Evolutionary conservation across 306 rosid species (phyloP).

Genomic region (Parietaria judaica): DNA sequence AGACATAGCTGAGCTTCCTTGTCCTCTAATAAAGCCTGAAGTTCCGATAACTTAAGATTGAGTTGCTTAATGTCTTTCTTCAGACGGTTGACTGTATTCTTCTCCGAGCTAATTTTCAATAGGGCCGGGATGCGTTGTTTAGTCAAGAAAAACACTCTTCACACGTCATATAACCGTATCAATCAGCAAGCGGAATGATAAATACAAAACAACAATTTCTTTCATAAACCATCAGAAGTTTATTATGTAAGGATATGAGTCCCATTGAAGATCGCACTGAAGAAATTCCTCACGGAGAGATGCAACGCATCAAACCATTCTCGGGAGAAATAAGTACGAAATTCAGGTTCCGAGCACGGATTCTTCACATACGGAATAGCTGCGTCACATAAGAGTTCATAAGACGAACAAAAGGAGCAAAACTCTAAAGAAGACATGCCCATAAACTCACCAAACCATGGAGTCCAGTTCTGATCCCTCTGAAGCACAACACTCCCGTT

Average conservation of each 20-base stretch:
- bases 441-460: slow-evolving; percentile 80
- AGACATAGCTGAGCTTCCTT: slow-evolving; percentile 60
- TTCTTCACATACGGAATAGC: slow-evolving; percentile 82
- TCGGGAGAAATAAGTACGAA: slow-evolving; percentile 63
- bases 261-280: slow-evolving; percentile 78
- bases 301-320: slow-evolving; percentile 87
- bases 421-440: slow-evolving; percentile 4
- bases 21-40: slow-evolving; percentile 74
- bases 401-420: slow-evolving; percentile 13
- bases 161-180: neutral
- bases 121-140: slow-evolving; percentile 72
- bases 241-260: slow-evolving; percentile 74
- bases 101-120: slow-evolving; percentile 75
- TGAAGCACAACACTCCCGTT: slow-evolving; percentile 65
- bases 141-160: slow-evolving; percentile 45
- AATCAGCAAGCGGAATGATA: neutral
- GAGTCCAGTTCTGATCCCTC: slow-evolving; percentile 60
- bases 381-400: slow-evolving; percentile 36
- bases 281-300: slow-evolving; percentile 84
- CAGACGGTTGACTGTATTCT: slow-evolving; percentile 53
- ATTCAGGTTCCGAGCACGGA: slow-evolving; percentile 69
- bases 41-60: slow-evolving; percentile 66
- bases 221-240: neutral
- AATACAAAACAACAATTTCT: too few species aligned
- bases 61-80: slow-evolving; percentile 67